A percentile compares a stretch with the other conserved stretches of the same genome.
Conservation (phyloP, 2,329 filamentous ascomycete species). For the Atkinsonella hypoxylon region DNA sequence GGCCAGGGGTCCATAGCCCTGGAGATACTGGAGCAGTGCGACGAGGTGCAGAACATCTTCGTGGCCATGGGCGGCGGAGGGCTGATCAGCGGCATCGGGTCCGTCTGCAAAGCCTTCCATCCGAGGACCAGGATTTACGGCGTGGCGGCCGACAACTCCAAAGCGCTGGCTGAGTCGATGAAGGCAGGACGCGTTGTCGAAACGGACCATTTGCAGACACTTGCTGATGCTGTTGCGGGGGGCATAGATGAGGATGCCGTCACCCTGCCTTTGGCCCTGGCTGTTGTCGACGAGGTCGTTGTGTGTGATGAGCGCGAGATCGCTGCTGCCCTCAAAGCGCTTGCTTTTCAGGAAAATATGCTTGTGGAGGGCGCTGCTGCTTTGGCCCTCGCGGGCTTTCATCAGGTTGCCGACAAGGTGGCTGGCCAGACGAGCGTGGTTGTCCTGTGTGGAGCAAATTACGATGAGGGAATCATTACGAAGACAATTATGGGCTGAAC, state of each 20-base stretch:
- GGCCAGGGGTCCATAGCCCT: constrained; percentile 12
- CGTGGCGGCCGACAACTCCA: constrained; percentile 12
- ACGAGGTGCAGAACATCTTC: constrained; percentile 12
- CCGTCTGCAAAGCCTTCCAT: constrained; percentile 14
- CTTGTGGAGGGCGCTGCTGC: constrained; percentile 14
- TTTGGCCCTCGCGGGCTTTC: constrained; percentile 13
- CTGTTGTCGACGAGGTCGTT: constrained; percentile 12
- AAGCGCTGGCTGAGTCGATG: constrained; percentile 13
- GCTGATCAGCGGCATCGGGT: constrained; percentile 13
- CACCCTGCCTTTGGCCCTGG: constrained; percentile 11
- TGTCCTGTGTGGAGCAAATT: constrained; percentile 12
- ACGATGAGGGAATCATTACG: neutral
- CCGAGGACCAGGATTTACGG: constrained; percentile 11
- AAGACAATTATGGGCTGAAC: neutral
- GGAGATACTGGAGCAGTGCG: constrained; percentile 14
- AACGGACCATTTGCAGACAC: constrained; percentile 12
- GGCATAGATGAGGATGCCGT: constrained; percentile 14
- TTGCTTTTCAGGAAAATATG: constrained; percentile 14
- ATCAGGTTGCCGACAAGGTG: constrained; percentile 7
- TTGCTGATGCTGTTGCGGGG: constrained; percentile 14
- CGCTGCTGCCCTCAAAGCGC: constrained; percentile 5
- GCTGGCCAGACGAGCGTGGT: constrained; percentile 10
- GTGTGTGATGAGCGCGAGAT: constrained; percentile 12
- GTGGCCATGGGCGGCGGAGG: constrained; percentile 15
- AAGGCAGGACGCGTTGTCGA: constrained; percentile 10